phyloP scores from a whole-genome alignment of 2,329 filamentous ascomycete genomes.

The Clarireedia sp. region DNA sequence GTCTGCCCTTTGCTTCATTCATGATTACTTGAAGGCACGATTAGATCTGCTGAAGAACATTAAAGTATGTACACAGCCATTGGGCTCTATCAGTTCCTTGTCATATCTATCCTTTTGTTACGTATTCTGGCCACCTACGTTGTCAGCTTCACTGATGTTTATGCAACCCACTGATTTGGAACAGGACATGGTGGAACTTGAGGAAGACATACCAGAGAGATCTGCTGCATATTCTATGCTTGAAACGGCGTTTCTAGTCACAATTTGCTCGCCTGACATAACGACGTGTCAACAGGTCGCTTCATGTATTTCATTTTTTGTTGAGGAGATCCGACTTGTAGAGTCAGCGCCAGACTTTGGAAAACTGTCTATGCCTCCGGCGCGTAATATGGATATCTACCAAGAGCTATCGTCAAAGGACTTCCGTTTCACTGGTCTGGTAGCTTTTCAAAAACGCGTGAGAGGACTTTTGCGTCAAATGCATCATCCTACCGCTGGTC shows the following conservation, averaged over 20 bases:
- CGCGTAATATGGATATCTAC: conserved; percentile 55
- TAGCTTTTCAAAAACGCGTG: conserved; percentile 61
- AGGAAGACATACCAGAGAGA: conserved; percentile 48
- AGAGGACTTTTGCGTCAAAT: conserved; percentile 52
- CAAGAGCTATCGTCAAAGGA: conserved; percentile 53
- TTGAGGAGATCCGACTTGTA: conserved; percentile 52
- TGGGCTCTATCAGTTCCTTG: not conserved
- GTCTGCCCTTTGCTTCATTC: conserved; percentile 33
- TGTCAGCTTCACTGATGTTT: too few relatives aligned
- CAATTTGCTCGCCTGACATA: conserved; percentile 57
- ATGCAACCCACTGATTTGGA: too few relatives aligned
- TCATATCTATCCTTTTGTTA: not conserved
- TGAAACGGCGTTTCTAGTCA: conserved; percentile 55
- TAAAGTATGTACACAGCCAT: conserved; percentile 19
- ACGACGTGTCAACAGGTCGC: conserved; percentile 58
- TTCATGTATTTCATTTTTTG: conserved; percentile 50
- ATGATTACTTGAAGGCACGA: conserved; percentile 49
- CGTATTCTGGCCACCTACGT: conserved; percentile 6
- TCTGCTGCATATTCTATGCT: conserved; percentile 45
- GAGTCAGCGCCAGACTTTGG: conserved; percentile 42
- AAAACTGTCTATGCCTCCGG: conserved; percentile 44
- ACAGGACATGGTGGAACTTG: conserved; percentile 47
- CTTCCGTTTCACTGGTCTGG: conserved; percentile 59
- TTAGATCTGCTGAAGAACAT: conserved; percentile 40
- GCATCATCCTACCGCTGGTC: conserved; percentile 56